Percentiles rank a stretch among this genome's conserved stretches.
These are phyloP conservation scores for Athelia psychrophila DNA, from an alignment of 1,284 basidiomycete species.

Conservation along the genomic window DNA sequence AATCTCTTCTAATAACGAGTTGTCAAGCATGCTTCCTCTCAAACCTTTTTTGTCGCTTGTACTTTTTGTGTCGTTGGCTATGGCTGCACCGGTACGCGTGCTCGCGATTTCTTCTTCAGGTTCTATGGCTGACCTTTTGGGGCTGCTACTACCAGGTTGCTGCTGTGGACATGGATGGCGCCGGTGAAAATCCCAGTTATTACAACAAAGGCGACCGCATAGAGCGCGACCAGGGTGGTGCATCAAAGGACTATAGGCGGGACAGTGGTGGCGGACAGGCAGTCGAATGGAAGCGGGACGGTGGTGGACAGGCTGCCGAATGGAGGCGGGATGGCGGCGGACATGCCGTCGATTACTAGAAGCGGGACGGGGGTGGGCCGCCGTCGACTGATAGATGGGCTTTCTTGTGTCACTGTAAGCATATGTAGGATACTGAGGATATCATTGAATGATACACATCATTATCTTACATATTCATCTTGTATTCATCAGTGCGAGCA, in stretches of 20 bases:
- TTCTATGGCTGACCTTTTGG: neutral
- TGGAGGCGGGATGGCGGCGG: neutral
- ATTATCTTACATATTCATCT: neutral
- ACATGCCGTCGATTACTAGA: neutral
- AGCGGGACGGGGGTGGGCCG: neutral
- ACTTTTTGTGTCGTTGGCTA: neutral
- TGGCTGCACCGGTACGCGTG: neutral
- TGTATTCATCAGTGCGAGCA: neutral
- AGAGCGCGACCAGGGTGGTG: neutral
- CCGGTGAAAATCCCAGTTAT: neutral
- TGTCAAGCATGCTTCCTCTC: no score
- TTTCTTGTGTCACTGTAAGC: neutral
- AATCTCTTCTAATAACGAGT: no score
- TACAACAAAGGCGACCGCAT: neutral
- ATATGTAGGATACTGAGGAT: neutral
- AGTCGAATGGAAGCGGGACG: neutral
- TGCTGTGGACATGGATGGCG: neutral
- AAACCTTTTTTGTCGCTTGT: no score
- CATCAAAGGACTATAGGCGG: neutral
- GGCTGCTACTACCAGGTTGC: neutral
- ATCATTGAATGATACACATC: neutral
- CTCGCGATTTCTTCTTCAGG: neutral
- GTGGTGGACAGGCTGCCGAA: neutral
- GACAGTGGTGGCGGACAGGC: neutral
- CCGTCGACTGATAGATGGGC: neutral